Base-by-base conservation (phyloP, 805 yeast genomes). In the Saccharomycopsis microspora region DNA sequence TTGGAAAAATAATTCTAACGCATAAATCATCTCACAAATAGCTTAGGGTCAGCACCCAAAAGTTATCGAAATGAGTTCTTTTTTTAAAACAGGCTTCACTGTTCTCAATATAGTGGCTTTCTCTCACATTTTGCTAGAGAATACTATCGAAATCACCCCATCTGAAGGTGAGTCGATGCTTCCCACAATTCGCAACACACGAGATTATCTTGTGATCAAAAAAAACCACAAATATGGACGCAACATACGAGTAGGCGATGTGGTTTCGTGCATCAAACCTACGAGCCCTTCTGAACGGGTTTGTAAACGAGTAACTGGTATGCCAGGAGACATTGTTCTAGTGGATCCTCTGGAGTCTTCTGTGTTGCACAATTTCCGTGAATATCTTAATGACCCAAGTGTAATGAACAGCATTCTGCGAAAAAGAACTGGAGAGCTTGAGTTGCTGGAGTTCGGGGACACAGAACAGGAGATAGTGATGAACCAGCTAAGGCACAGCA, bases 161-260 rank as follows among this genome's bases (percentile, higher is more conserved):
- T 86, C 97, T 0, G 69, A 80, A 54, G 98, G 98, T 1, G 97
- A 88, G 59, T 85, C 95, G 31, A 93, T 93, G 98, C 71, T 93
- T 38, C 97, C 97, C 0, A 88, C 97, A 0, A 64, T 93, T 28
- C 79, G 81, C 45, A 76, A 81, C 6, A 65, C 73, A 28, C 75
- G 82, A 44, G 97, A 90, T 61, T 86, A 74, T 60, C 95, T 86
- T 9, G 84, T 84, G 55, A 84, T 85, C 1, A 68, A 79, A 55
- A 90, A 86, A 56, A 62, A 67, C 46, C 72, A 75, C 59, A 69
- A 77, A 45, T 64, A 71, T 43, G 97, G 96, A 1, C 67, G 82
- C 48, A 70, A 70, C n/a, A 60, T 87, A 4, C 62, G 72, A 40
- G 75, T 82, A 55, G 99, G 99, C 0, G 98, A 93, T 60, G 74